phyloP scores from a whole-genome alignment of 352 stramenopile species.

The Globisporangium emineosum region DNA sequence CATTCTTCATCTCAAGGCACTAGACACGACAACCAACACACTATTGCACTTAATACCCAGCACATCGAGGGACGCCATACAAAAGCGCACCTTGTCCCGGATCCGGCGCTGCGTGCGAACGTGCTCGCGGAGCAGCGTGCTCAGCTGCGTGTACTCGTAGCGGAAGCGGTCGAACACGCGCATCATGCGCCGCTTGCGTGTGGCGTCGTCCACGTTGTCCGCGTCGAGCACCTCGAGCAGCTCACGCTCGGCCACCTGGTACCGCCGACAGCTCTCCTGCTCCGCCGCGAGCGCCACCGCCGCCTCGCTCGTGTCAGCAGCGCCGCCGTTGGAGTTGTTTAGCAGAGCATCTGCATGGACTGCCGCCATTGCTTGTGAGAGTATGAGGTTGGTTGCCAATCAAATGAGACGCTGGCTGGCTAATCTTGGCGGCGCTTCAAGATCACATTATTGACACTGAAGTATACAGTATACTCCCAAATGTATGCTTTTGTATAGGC shows the following conservation, averaged over 20 bases:
- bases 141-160: slow-evolving; percentile 59
- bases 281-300: slow-evolving; percentile 13
- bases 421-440: not conserved
- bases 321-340: not conserved
- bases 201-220: slow-evolving; percentile 43
- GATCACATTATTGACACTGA: too few species aligned
- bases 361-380: not conserved
- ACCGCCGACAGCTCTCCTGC: slow-evolving; percentile 29
- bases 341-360: not conserved
- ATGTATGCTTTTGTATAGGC: too few species aligned
- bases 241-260: slow-evolving; percentile 46
- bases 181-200: slow-evolving; percentile 56
- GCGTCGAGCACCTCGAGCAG: slow-evolving; percentile 45
- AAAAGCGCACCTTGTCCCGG: slow-evolving; percentile 44
- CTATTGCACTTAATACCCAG: too few species aligned
- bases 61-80: not conserved
- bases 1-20: slow-evolving; percentile 68
- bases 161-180: slow-evolving; percentile 68
- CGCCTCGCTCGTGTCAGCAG: not conserved
- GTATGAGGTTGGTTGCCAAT: not conserved
- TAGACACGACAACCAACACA: slow-evolving; percentile 7
- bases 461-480: too few species aligned
- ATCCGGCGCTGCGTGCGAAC: slow-evolving; percentile 48
- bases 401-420: not conserved
- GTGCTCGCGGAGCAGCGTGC: slow-evolving; percentile 46